A percentile compares a stretch with the other conserved stretches of the same genome.
phyloP scores from a whole-genome alignment of 331 rosid species.

The Spiraea crenata region DNA sequence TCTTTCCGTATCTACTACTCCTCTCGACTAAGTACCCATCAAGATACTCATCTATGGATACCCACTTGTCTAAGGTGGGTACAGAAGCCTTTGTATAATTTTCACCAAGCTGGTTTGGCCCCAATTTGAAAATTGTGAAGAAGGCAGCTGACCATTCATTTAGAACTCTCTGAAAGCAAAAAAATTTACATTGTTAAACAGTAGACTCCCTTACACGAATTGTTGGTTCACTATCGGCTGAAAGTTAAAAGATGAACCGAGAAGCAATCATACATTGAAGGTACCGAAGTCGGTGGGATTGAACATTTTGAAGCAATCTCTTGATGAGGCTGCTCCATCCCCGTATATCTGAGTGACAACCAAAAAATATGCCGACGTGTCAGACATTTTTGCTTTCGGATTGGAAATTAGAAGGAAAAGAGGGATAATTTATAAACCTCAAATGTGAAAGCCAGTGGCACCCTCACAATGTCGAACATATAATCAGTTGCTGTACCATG shows the following conservation, averaged over 20 bases:
- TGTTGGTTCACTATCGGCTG: background rate
- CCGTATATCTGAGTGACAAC: slow-evolving; percentile 76
- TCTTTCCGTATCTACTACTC: slow-evolving; percentile 92
- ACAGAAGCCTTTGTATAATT: slow-evolving; percentile 35
- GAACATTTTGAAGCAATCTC: slow-evolving; percentile 96
- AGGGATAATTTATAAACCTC: slow-evolving; percentile 59
- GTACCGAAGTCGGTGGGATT: slow-evolving; percentile 69
- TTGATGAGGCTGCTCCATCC: slow-evolving; percentile 67
- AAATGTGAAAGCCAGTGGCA: slow-evolving; percentile 95
- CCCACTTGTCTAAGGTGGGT: slow-evolving; percentile 59
- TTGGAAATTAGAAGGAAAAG: slow-evolving; percentile 14
- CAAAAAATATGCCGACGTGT: slow-evolving; percentile 5
- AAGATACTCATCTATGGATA: slow-evolving; percentile 91
- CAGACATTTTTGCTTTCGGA: background rate
- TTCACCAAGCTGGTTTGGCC: slow-evolving; percentile 52
- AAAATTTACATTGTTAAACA: slow-evolving; percentile 5
- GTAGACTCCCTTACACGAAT: background rate
- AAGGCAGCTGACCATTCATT: slow-evolving; percentile 83
- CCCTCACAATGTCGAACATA: slow-evolving; percentile 79
- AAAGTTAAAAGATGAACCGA: background rate
- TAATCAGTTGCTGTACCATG: slow-evolving; percentile 99
- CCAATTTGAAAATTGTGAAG: slow-evolving; percentile 79
- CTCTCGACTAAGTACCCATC: slow-evolving; percentile 95
- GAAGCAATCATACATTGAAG: slow-evolving; percentile 56
- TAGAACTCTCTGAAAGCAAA: slow-evolving; percentile 74